Conservation (phyloP, 345 rosid genomes). For the Pistacia vera region DNA sequence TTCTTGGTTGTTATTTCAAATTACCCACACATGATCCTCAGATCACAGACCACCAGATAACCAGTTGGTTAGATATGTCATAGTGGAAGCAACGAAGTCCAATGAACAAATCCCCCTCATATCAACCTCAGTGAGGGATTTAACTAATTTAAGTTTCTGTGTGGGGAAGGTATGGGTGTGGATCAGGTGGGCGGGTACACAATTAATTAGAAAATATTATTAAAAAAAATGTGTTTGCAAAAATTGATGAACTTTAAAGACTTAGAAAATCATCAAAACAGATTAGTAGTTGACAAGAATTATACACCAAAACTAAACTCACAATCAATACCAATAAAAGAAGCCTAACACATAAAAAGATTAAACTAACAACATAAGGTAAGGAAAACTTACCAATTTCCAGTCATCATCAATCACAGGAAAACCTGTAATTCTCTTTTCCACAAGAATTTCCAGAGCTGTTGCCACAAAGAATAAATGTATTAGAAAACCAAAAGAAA, state of each 20-base stretch:
- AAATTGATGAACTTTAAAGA: background rate
- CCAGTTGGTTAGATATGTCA: too few species aligned
- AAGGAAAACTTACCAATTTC: slow-evolving; percentile 57
- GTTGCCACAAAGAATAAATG: slow-evolving; percentile 18
- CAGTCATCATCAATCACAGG: slow-evolving; percentile 88
- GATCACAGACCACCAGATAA: too few species aligned
- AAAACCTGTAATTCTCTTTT: slow-evolving; percentile 80
- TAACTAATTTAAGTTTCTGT: too few species aligned
- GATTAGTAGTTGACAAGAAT: background rate
- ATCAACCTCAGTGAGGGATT: too few species aligned
- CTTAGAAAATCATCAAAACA: background rate
- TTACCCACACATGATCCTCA: too few species aligned
- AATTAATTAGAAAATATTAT: too few species aligned
- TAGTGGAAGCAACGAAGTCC: too few species aligned
- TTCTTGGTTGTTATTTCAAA: too few species aligned
- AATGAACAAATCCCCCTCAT: too few species aligned
- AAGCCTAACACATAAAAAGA: background rate
- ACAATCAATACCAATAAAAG: background rate
- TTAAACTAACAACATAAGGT: slow-evolving; percentile 5
- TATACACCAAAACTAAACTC: background rate
- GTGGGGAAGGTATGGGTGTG: too few species aligned
- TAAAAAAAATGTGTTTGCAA: background rate
- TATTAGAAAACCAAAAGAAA: slow-evolving; percentile 12
- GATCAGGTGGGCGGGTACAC: too few species aligned
- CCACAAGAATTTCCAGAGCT: slow-evolving; percentile 78